Evolutionary conservation across 1,139 yeast species (phyloP).

Genomic region (Wickerhamomyces sp.): DNA sequence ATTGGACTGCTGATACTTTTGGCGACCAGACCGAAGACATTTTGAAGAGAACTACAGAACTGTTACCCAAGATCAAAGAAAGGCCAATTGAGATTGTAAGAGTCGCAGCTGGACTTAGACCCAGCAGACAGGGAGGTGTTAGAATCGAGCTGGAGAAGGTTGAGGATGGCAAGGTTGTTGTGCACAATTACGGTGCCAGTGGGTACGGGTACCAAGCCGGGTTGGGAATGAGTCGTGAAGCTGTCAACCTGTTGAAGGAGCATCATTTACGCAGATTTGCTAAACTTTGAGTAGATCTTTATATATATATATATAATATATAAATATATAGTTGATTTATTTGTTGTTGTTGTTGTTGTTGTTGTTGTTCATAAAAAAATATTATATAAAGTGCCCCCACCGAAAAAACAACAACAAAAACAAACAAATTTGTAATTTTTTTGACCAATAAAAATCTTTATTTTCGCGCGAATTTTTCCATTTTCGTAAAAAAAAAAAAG

Average conservation of each 20-base stretch:
- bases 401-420: background rate
- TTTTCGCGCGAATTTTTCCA: background rate
- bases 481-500: background rate
- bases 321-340: too few relatives aligned
- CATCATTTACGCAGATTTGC: background rate
- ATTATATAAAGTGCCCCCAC: background rate
- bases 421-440: background rate
- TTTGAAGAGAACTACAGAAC: constrained; percentile 46
- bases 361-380: background rate
- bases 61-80: constrained; percentile 49
- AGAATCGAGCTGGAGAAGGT: constrained; percentile 50
- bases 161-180: constrained; percentile 34
- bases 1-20: constrained; percentile 55
- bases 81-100: constrained; percentile 46
- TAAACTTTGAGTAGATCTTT: background rate
- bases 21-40: constrained; percentile 54
- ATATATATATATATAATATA: too few relatives aligned
- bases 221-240: constrained; percentile 54
- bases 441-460: too few relatives aligned
- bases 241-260: constrained; percentile 28
- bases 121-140: constrained; percentile 64
- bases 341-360: too few relatives aligned
- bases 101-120: constrained; percentile 66
- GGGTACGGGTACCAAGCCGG: constrained; percentile 80
- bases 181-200: constrained; percentile 73